Evolutionary conservation across 1,139 yeast species (phyloP).

Genomic region (Diutina scorzettiae): DNA sequence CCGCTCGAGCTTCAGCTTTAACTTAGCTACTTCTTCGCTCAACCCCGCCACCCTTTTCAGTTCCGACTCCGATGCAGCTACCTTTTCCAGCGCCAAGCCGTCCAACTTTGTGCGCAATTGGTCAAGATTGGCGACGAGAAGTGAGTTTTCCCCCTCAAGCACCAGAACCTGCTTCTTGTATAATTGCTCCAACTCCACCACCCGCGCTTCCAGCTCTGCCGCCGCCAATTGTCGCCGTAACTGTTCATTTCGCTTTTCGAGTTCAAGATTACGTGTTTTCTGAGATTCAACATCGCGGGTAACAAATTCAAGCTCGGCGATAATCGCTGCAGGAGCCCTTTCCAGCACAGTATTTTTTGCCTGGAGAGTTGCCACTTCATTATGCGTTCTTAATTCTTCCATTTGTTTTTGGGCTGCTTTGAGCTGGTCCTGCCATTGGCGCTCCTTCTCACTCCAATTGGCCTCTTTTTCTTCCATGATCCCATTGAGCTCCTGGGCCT

Average conservation of each 20-base stretch:
- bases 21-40: slow-evolving; percentile 35
- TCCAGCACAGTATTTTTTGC: background rate
- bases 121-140: slow-evolving; percentile 52
- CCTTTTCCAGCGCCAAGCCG: slow-evolving; percentile 22
- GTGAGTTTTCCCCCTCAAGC: slow-evolving; percentile 55
- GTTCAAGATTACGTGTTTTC: slow-evolving; percentile 53
- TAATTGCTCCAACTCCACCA: slow-evolving; percentile 21
- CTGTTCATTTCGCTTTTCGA: slow-evolving; percentile 70
- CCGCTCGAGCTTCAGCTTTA: slow-evolving; percentile 33
- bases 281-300: slow-evolving; percentile 67
- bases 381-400: slow-evolving; percentile 42
- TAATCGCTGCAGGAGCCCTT: slow-evolving; percentile 21
- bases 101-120: slow-evolving; percentile 28
- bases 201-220: slow-evolving; percentile 29
- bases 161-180: slow-evolving; percentile 35
- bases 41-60: slow-evolving; percentile 38
- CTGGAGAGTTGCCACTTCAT: slow-evolving; percentile 42
- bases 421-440: slow-evolving; percentile 29
- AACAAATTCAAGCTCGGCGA: slow-evolving; percentile 52
- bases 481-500: slow-evolving; percentile 51
- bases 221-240: slow-evolving; percentile 54
- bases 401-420: slow-evolving; percentile 36
- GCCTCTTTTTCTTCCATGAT: slow-evolving; percentile 50
- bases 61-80: slow-evolving; percentile 20
- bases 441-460: slow-evolving; percentile 46